Evolutionary conservation across 2,329 filamentous ascomycete species (phyloP), one percentile per base, ranked within the genome.

Genomic region (Arthroderma sp.): DNA sequence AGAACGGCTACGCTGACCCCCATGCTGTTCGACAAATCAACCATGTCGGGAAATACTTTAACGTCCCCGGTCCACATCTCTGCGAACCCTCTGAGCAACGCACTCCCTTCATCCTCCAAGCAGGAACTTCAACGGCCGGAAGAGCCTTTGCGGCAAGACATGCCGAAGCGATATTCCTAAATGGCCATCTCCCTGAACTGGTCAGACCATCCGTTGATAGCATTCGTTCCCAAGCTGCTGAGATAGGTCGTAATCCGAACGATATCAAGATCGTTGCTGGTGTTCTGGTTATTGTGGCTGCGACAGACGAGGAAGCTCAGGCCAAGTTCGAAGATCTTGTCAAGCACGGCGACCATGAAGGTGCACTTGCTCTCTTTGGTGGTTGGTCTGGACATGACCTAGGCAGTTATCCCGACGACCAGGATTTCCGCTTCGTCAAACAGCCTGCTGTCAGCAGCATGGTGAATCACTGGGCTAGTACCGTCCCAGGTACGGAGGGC

Each of bases 311-410:
- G 36, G 60, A 61, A 15, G 68, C 68, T 0, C 57, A 64, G 37
- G 59, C 59, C 5, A 70, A 69, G 48, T 66, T 65, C 29, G 56
- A 65, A 6, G 59, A 68, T 29, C 51, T 67, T 22, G 55, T 64
- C 29, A 54, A 57, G n/a, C 70, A 69, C 39, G 67, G 62, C 1
- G 67, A 70, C 44, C 55, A 58, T 0, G 67, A 71, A 46, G 68
- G 68, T 0, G 63, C 65, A 0, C 59, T 67, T 11, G 61, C 66
- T 3, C 53, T 71, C 0, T 70, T 71, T 46, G 68, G 68, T 2
- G 68, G 68, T 0, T 71, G 68, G 68, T 63, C 63, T 1, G 68
- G 68, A 0, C 66, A 64, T 4, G 68, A 71, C 50, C 54, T 71
- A 1, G 62, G 61, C 2, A 57, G 55, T 0, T 68, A 63, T 42